Percentiles rank a stretch among this genome's conserved stretches.
Evolutionary conservation across 352 stramenopile genomes (phyloP).

Genomic region (Phytophthora ohioensis): DNA sequence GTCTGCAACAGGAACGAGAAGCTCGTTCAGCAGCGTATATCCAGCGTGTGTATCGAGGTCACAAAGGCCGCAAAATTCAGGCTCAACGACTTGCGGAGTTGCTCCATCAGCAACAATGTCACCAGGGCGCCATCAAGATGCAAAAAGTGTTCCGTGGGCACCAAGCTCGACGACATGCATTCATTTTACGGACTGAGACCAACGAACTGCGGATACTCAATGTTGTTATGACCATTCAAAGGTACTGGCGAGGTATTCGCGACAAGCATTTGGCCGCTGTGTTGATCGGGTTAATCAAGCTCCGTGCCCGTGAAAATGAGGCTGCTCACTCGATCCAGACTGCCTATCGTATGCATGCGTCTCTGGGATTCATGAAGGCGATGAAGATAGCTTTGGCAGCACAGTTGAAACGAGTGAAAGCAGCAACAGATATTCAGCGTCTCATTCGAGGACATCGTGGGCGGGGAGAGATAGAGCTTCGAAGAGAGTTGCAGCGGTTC

Average conservation of each 20-base stretch:
- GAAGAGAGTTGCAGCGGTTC: slow-evolving; percentile 77
- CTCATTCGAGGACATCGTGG: slow-evolving; percentile 85
- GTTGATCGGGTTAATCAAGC: slow-evolving; percentile 72
- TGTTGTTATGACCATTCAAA: slow-evolving; percentile 77
- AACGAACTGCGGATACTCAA: slow-evolving; percentile 51
- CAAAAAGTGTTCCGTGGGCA: slow-evolving; percentile 82
- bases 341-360: slow-evolving; percentile 68
- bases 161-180: slow-evolving; percentile 49
- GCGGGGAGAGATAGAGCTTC: slow-evolving; percentile 71
- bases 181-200: slow-evolving; percentile 51
- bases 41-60: slow-evolving; percentile 80
- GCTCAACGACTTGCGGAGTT: slow-evolving; percentile 59
- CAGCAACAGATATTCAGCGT: slow-evolving; percentile 76
- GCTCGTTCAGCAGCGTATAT: slow-evolving; percentile 58
- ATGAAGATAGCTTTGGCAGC: slow-evolving; percentile 60
- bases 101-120: slow-evolving; percentile 53
- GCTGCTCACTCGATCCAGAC: slow-evolving; percentile 70
- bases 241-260: slow-evolving; percentile 76
- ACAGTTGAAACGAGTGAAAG: slow-evolving; percentile 50
- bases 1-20: slow-evolving; percentile 55
- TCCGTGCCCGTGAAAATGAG: slow-evolving; percentile 63
- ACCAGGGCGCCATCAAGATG: slow-evolving; percentile 63
- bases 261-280: slow-evolving; percentile 82
- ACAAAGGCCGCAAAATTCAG: slow-evolving; percentile 59
- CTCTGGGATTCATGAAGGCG: slow-evolving; percentile 67